Evolutionary conservation across 768 basidiomycete species (phyloP), one percentile per base, ranked within the genome.

Genomic region (Serendipita sp.): DNA sequence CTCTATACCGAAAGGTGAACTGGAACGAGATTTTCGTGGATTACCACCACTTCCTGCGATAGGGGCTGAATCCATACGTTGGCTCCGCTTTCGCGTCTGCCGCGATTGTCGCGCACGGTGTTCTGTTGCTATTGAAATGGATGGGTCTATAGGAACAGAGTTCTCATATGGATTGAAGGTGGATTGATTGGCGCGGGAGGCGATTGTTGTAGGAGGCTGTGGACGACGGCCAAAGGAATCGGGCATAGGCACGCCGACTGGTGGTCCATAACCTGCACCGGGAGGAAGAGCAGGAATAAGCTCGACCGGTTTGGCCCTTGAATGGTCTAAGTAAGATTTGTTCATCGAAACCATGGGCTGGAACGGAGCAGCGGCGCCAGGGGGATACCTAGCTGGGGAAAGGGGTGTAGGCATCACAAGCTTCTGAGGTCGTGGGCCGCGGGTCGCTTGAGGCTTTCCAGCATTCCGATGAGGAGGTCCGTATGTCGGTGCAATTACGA

Each of bases 341-440:
- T 51, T 8, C 48, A 5, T 8, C 7, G 7, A 8, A 32, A 5
- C n/a, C 8, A 32, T 51, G n/a, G 48, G 48, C n/a, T 51, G 48
- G 48, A 32, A 18, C n/a, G 48, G 7, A 7, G 41, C 13, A 41
- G 41, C 13, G 13, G 5, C 16, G 48, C 56, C 56, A 47, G 38
- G 65, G 24, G 68, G 65, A 35, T 66, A 64, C 15, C 67, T 64
- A 34, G 68, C 65, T 16, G 66, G 68, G 3, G 68, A 67, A 10
- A 69, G 63, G 4, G 68, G 68, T 7, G 66, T 48, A 8, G 68
- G 68, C 38, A 69, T 46, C 15, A 69, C 65, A 18, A 69, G 47
- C 11, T 56, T 58, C 32, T 53, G 5, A 46, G 65, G 66, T 11
- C 45, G 32, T 16, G 45, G 32, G 28, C 64, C 45, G 15, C 46